Evolutionary conservation across 345 rosid genomes (phyloP).

Genomic region (Hirschfeldia incana): DNA sequence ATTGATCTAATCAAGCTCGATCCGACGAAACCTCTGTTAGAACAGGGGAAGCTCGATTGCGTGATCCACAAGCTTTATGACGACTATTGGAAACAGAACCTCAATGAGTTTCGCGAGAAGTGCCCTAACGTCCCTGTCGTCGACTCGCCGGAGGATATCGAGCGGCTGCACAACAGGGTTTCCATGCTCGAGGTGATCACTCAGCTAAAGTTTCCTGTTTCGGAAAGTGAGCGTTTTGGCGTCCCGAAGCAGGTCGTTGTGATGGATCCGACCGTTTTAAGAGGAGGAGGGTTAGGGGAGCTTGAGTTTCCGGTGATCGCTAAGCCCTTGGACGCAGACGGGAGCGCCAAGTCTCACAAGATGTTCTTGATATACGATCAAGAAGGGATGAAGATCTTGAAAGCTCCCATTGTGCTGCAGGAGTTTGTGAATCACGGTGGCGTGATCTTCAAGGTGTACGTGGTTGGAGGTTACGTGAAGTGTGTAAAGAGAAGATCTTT

Average conservation of each 20-base stretch:
- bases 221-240: constrained; percentile 31
- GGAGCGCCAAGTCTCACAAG: constrained; percentile 54
- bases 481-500: constrained; percentile 59
- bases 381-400: constrained; percentile 46
- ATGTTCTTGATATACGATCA: constrained; percentile 54
- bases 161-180: constrained; percentile 47
- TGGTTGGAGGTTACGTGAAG: constrained; percentile 47
- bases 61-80: constrained; percentile 60
- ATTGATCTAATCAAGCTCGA: constrained; percentile 50
- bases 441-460: constrained; percentile 62
- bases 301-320: constrained; percentile 55
- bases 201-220: constrained; percentile 32
- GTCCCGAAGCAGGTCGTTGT: constrained; percentile 52
- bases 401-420: constrained; percentile 55
- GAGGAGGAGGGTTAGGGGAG: constrained; percentile 28
- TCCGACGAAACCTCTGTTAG: constrained; percentile 44
- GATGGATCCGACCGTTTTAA: constrained; percentile 34
- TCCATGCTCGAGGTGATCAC: constrained; percentile 62
- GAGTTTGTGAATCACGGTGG: constrained; percentile 76
- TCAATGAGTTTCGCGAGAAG: constrained; percentile 38
- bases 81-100: constrained; percentile 47
- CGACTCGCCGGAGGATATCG: constrained; percentile 47
- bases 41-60: constrained; percentile 68
- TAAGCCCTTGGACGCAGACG: constrained; percentile 58
- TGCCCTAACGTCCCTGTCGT: constrained; percentile 51